Percentiles rank a stretch among this genome's conserved stretches.
Conservation (phyloP, 495 filamentous ascomycete genomes). For the Lichenothelia convexa region DNA sequence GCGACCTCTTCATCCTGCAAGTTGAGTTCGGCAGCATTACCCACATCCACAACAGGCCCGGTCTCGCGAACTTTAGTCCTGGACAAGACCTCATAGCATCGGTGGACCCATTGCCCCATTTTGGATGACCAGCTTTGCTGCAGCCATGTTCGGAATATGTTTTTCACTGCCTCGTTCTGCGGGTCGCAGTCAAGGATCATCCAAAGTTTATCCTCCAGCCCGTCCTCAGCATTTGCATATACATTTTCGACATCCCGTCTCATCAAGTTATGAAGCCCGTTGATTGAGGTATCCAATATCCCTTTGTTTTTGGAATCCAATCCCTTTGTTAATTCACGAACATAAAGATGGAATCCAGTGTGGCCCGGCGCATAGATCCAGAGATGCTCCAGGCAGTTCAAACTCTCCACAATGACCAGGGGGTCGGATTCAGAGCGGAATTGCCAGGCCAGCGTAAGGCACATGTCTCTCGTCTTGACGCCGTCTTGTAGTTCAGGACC, state of each 20-base stretch:
- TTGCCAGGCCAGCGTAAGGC: constrained; percentile 67
- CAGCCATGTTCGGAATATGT: constrained; percentile 79
- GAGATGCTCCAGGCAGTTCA: constrained; percentile 76
- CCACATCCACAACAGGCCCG: constrained; percentile 28
- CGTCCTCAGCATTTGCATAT: constrained; percentile 48
- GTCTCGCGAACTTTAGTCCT: constrained; percentile 49
- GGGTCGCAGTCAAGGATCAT: constrained; percentile 62
- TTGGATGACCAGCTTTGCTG: constrained; percentile 66
- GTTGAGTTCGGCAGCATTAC: constrained; percentile 28
- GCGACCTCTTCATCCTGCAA: constrained; percentile 92
- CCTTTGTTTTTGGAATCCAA: constrained; percentile 46
- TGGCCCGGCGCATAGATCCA: constrained; percentile 79
- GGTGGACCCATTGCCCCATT: constrained; percentile 65
- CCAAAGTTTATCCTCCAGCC: constrained; percentile 85
- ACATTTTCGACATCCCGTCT: constrained; percentile 72
- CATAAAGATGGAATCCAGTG: constrained; percentile 66
- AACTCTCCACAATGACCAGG: constrained; percentile 55
- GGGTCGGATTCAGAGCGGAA: constrained; percentile 64
- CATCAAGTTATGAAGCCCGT: constrained; percentile 88
- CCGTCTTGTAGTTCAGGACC: constrained; percentile 91
- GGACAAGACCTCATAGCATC: constrained; percentile 74
- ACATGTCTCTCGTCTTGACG: constrained; percentile 75
- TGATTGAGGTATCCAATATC: constrained; percentile 63
- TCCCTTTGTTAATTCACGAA: constrained; percentile 60
- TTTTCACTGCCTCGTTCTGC: constrained; percentile 53